phyloP scores from a whole-genome alignment of 2,329 filamentous ascomycete genomes.

The Cladorrhinum sp. region DNA sequence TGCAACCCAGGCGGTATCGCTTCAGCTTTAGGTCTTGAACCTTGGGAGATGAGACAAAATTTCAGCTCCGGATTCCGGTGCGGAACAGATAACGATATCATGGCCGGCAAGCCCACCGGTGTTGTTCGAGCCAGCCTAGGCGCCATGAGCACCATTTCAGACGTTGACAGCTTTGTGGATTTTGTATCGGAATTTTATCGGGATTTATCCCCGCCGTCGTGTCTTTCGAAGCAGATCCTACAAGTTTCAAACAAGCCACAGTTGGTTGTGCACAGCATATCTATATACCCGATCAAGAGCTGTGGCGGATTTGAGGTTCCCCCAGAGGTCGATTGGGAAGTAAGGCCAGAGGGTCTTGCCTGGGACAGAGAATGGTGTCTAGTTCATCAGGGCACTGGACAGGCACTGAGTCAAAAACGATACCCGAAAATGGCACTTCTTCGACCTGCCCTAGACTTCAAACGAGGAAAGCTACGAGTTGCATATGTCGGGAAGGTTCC shows the following conservation, averaged over 20 bases:
- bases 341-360: constrained; percentile 76
- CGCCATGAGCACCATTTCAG: constrained; percentile 77
- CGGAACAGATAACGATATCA: constrained; percentile 76
- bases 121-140: constrained; percentile 83
- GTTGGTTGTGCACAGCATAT: constrained; percentile 61
- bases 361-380: constrained; percentile 99
- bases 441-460: constrained; percentile 69
- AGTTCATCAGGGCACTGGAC: constrained; percentile 79
- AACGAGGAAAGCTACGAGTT: constrained; percentile 62
- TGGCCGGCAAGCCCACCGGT: constrained; percentile 82
- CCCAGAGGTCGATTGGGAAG: constrained; percentile 63
- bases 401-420: constrained; percentile 82
- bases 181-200: constrained; percentile 71
- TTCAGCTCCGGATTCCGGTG: constrained; percentile 84
- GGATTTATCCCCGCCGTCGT: constrained; percentile 21
- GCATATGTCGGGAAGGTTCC: constrained; percentile 40
- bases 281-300: constrained; percentile 91
- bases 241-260: constrained; percentile 5
- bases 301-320: constrained; percentile 78
- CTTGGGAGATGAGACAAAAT: constrained; percentile 80
- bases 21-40: constrained; percentile 65
- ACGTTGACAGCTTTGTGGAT: constrained; percentile 67
- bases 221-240: neutral
- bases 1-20: constrained; percentile 91
- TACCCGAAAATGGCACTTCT: constrained; percentile 86